Evolutionary conservation across 2,329 filamentous ascomycete species (phyloP).

Genomic region (Exophiala sp.): DNA sequence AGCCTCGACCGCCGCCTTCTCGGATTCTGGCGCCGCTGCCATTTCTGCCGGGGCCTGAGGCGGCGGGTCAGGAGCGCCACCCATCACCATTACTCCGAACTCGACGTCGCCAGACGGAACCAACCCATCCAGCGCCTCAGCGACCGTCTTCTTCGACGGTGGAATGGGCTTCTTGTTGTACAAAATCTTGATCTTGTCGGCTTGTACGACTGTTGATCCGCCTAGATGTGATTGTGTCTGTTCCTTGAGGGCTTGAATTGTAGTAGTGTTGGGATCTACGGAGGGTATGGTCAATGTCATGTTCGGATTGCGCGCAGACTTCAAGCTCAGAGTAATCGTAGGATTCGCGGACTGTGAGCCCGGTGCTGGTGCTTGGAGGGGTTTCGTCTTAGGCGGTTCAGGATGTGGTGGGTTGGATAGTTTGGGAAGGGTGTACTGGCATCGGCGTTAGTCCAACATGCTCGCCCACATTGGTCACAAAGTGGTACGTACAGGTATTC

Average conservation of each 20-base stretch:
- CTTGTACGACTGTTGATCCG: slow-evolving; percentile 32
- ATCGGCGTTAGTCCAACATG: neutral
- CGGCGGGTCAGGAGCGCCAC: slow-evolving; percentile 53
- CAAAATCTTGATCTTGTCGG: slow-evolving; percentile 82
- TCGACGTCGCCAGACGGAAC: slow-evolving; percentile 57
- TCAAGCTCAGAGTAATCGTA: slow-evolving; percentile 57
- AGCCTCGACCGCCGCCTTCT: slow-evolving; percentile 32
- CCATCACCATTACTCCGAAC: slow-evolving; percentile 84
- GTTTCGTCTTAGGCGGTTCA: slow-evolving; percentile 41
- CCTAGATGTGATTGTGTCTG: slow-evolving; percentile 61
- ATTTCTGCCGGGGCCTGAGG: slow-evolving; percentile 6
- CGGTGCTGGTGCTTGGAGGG: slow-evolving; percentile 25
- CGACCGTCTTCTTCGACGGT: slow-evolving; percentile 66
- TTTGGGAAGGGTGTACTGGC: slow-evolving; percentile 47
- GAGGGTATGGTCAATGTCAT: slow-evolving; percentile 63
- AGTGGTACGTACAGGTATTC: slow-evolving; percentile 63
- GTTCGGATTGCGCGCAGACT: slow-evolving; percentile 72
- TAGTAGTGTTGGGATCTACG: slow-evolving; percentile 63
- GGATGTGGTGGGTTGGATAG: slow-evolving; percentile 41
- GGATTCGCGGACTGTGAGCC: slow-evolving; percentile 24
- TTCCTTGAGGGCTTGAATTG: slow-evolving; percentile 73
- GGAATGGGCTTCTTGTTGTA: slow-evolving; percentile 80
- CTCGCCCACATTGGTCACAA: too few species aligned
- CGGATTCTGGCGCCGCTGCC: slow-evolving; percentile 7
- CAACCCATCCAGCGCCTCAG: slow-evolving; percentile 64